Percentiles rank a stretch among this genome's conserved stretches.
Conservation (phyloP, 371 early-diverging fungal species). For the Rhizopus microsporus region DNA sequence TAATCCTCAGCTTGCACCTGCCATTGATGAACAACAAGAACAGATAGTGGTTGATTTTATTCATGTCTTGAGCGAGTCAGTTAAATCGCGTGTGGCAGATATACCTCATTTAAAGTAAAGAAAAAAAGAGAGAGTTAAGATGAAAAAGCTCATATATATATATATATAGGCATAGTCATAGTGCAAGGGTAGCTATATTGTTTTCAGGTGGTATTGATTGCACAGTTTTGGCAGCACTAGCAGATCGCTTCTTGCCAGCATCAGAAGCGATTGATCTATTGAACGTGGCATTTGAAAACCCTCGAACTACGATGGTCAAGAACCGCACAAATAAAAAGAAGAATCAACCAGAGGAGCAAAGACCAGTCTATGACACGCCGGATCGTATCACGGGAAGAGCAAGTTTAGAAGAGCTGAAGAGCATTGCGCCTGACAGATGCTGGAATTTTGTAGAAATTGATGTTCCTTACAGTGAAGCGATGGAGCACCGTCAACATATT, state of each 20-base stretch:
- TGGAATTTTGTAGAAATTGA: conserved; percentile 93
- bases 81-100: conserved; percentile 55
- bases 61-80: conserved; percentile 53
- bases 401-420: conserved; percentile 64
- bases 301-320: conserved; percentile 59
- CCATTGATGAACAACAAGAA: conserved; percentile 32
- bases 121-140: background rate
- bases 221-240: conserved; percentile 80
- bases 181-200: conserved; percentile 75
- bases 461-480: conserved; percentile 77
- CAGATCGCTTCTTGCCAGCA: conserved; percentile 66
- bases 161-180: conserved; percentile 4
- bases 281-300: conserved; percentile 96
- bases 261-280: conserved; percentile 87
- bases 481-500: conserved; percentile 57
- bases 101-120: conserved; percentile 53
- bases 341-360: conserved; percentile 6
- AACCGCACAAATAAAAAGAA: conserved; percentile 17
- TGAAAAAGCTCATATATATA: background rate
- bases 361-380: conserved; percentile 76
- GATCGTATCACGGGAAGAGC: conserved; percentile 84
- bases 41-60: conserved; percentile 40
- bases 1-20: conserved; percentile 25
- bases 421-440: conserved; percentile 63
- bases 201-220: conserved; percentile 97